A percentile compares a stretch with the other conserved stretches of the same genome.
These are phyloP conservation scores for Fusarium dlaminii DNA, from an alignment of 2,329 filamentous ascomycete species.

Conservation along the genomic window DNA sequence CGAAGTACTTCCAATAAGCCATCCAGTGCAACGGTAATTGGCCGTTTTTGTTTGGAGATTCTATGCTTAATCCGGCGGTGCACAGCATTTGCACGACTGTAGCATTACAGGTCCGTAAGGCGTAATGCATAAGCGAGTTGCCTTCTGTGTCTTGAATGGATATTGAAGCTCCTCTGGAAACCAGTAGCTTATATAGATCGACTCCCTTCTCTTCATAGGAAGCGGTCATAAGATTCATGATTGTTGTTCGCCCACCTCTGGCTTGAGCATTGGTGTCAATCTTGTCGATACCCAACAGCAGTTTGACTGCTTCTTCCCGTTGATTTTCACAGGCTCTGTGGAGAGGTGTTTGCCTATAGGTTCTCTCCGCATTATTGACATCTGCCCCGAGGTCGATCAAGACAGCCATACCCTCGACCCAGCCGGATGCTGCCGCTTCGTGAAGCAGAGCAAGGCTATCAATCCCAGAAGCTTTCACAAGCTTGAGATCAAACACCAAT, in stretches of 20 bases:
- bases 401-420: background rate
- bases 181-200: background rate
- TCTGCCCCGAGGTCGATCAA: background rate
- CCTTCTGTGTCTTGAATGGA: background rate
- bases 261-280: background rate
- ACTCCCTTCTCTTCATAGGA: background rate
- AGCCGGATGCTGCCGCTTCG: background rate
- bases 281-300: background rate
- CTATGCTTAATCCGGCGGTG: background rate
- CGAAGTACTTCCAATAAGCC: background rate
- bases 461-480: background rate
- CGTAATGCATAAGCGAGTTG: background rate
- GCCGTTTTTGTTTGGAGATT: background rate
- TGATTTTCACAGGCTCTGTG: background rate
- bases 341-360: rapidly evolving
- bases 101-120: background rate
- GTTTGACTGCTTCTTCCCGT: background rate
- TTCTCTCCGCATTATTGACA: background rate
- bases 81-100: background rate
- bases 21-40: background rate
- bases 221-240: background rate
- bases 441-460: background rate
- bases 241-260: background rate
- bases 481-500: background rate
- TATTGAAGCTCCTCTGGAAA: background rate